Evolutionary conservation across 208 protist genomes (phyloP), one percentile per base, ranked within the genome.

Genomic region (Leishmania mexicana): DNA sequence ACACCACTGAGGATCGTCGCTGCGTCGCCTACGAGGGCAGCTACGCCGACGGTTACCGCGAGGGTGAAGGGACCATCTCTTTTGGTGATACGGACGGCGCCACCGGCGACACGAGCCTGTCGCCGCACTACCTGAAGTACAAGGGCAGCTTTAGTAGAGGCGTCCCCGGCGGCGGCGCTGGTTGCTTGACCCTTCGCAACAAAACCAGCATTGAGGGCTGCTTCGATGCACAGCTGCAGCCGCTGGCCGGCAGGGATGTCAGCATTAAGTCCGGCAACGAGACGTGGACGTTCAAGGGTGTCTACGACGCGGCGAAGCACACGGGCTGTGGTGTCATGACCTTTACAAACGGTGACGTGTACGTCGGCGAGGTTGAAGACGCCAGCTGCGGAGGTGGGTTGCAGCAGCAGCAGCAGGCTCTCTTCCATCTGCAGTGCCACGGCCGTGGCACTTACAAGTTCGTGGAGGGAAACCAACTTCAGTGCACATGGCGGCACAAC

Each of bases 401-500:
- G 45, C 64, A 51, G 70, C 49, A 53, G 67, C 58, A 42, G 19
- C 65, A 57, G 38, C 70, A 58, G 45, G 15, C 57, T 53, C 68
- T 81, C 42, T 81, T 88, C n/a, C 74, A 85, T 38, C 90, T 93
- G 19, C 86, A 94, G 77, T 88, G 92, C 4, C 90, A 97, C 80
- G 94, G 94, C 57, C 71, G 87, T 47, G 94, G 94, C 53, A 57
- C 81, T 1, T 94, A 92, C 79, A 91, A 75, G n/a, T 97, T 96
- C 81, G 84, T 89, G 35, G 94, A 96, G 79, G 94, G 94, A 31
- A 91, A 92, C 76, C 57, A 81, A 62, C 85, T 97, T 51, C 79
- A 80, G 73, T 97, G 94, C 80, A 92, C 85, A 71, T 97, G 94
- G 94, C 78, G 86, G 58, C 92, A 94, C 75, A 94, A 95, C 76